Evolutionary conservation across 352 stramenopile genomes (phyloP).

Genomic region (Labyrinthula sp.): DNA sequence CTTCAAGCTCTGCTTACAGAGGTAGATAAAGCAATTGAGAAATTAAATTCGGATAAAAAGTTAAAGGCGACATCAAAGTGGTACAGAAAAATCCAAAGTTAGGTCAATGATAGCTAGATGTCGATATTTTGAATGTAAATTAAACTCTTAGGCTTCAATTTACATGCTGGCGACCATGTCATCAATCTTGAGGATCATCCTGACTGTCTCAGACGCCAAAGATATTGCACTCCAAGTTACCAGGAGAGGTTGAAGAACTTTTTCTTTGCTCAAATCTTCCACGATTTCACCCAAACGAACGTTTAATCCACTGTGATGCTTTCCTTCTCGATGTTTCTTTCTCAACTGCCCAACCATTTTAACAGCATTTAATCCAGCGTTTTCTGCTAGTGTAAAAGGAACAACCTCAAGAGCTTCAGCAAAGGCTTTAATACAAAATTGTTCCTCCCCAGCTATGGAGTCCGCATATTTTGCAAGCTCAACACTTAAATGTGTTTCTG

Average conservation of each 20-base stretch:
- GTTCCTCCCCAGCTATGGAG: conserved; percentile 63
- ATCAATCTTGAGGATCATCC: conserved; percentile 99
- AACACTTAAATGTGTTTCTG: conserved; percentile 84
- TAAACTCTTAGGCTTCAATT: no score
- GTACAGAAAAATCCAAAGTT: no score
- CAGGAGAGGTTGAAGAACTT: conserved; percentile 92
- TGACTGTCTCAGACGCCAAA: conserved; percentile 89
- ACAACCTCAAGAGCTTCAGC: conserved; percentile 91
- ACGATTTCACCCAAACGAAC: conserved; percentile 79
- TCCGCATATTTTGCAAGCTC: conserved; percentile 70
- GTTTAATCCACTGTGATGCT: conserved; percentile 79
- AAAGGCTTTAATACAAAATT: conserved; percentile 88
- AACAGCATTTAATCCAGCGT: conserved; percentile 94
- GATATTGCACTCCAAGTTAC: conserved; percentile 89
- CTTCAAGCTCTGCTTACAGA: no score
- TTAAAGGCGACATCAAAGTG: no score
- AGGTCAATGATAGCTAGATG: no score
- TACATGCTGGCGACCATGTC: conserved; percentile 83
- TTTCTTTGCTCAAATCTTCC: conserved; percentile 93
- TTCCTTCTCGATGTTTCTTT: conserved; percentile 69
- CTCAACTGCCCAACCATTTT: conserved; percentile 87
- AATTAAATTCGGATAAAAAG: no score
- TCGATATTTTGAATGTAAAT: no score
- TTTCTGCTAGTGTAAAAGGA: conserved; percentile 96
- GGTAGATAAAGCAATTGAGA: no score